Conservation (phyloP, 108 stramenopile genomes). For the Licmophora abbreviata region DNA sequence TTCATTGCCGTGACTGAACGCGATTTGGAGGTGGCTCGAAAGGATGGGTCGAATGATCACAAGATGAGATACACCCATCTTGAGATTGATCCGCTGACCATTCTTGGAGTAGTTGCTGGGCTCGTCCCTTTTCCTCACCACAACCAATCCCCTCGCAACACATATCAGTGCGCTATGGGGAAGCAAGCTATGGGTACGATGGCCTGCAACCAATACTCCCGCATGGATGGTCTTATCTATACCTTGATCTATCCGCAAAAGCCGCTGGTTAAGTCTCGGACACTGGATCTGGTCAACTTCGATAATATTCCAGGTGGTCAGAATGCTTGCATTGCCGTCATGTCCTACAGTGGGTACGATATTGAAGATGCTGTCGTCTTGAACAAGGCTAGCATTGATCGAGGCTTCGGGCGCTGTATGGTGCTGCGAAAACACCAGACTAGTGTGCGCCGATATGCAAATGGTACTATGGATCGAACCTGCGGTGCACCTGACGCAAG, state of each 20-base stretch:
- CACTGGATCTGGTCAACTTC: slow-evolving; percentile 98
- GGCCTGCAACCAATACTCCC: slow-evolving; percentile 92
- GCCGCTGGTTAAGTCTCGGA: slow-evolving; percentile 94
- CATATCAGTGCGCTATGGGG: slow-evolving; percentile 92
- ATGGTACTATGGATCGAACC: slow-evolving; percentile 19
- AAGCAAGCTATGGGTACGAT: slow-evolving; percentile 98
- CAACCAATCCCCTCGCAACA: slow-evolving; percentile 99
- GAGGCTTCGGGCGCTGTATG: slow-evolving; percentile 96
- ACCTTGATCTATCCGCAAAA: slow-evolving; percentile 99
- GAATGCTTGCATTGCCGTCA: slow-evolving; percentile 95
- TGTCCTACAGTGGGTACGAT: slow-evolving; percentile 99
- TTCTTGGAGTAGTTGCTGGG: slow-evolving; percentile 89
- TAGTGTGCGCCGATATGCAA: slow-evolving; percentile 58
- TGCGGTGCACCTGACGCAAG: slow-evolving; percentile 80
- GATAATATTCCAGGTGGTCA: slow-evolving; percentile 97
- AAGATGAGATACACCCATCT: slow-evolving; percentile 98
- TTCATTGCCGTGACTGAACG: slow-evolving; percentile 98
- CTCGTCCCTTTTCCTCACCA: slow-evolving; percentile 99
- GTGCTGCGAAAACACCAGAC: slow-evolving; percentile 86
- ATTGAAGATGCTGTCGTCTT: slow-evolving; percentile 98
- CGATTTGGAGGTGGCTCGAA: slow-evolving; percentile 79
- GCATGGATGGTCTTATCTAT: slow-evolving; percentile 99
- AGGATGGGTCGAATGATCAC: slow-evolving; percentile 74
- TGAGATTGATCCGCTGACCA: slow-evolving; percentile 99
- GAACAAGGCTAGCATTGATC: slow-evolving; percentile 97